Evolutionary conservation across 305 asterid genomes (phyloP), one percentile per base, ranked within the genome.

Genomic region (Fraxinus ornus): DNA sequence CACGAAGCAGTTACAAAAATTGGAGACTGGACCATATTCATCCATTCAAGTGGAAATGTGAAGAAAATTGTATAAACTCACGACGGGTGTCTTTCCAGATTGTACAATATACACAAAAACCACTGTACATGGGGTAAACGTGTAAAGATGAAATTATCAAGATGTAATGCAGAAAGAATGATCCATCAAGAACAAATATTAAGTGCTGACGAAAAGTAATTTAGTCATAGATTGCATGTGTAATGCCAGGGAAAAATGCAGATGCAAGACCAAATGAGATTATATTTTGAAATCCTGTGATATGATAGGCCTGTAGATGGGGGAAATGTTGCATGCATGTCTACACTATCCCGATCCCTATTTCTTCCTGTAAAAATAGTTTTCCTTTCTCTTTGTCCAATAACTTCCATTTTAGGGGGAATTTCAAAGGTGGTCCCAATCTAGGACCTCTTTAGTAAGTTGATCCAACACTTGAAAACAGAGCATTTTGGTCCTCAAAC

Each of bases 271-370:
- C 17, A 33, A 70, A 60, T 77, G 21, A 30, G 82, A 55, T 36
- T 52, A 17, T 24, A 37, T 55, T 15, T 8, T 81, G 82, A 68
- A 85, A 81, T 66, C 64, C 62, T 28, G 35, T 39, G 79, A 71
- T 70, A 12, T 32, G 73, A 70, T 9, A 26, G 75, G 75, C 37
- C 7, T 28, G 75, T 68, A 68, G 36, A 28, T 10, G 19, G 71
- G 32, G 72, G 13, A 24, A 62, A 8, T 22, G 32, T 62, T 0
- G 71, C 17, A 62, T 57, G 66, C 30, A 64, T 64, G 72, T 24
- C 72, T 64, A 64, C 72, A 64, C 30, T 21, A 64, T 64, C 72
- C 72, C 72, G 5, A 24, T 64, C 33, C 33, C 72, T 64, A 64
- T 64, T 64, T 64, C n/a, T 64, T 64, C 72, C 15, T 22, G 17